Conservation (phyloP, 768 basidiomycete genomes). For the Plicaturopsis crispa region DNA sequence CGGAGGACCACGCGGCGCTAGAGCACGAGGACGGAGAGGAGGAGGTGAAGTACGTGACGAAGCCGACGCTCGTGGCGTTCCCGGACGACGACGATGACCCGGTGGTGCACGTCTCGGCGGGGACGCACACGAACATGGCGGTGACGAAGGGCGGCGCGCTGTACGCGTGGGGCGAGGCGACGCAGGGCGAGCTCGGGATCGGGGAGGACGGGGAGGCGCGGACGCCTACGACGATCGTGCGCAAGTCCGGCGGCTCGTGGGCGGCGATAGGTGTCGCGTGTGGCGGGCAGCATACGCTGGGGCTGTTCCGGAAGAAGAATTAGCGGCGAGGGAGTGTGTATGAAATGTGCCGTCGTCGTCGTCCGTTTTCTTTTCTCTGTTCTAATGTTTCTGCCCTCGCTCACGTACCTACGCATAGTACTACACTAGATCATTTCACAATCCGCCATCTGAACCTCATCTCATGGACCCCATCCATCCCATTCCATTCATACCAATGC, state of each 20-base stretch:
- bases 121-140: conserved; percentile 66
- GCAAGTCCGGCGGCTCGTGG: conserved; percentile 67
- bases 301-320: conserved; percentile 58
- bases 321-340: too few relatives aligned
- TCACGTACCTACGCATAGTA: too few relatives aligned
- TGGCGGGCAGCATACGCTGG: conserved; percentile 75
- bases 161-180: conserved; percentile 75
- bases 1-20: conserved; percentile 62
- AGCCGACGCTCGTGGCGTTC: conserved; percentile 63
- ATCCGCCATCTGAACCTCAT: too few relatives aligned
- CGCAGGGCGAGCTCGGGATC: conserved; percentile 63
- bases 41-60: conserved; percentile 54
- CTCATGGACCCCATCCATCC: too few relatives aligned
- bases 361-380: too few relatives aligned
- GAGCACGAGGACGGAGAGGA: conserved; percentile 43
- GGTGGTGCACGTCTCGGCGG: conserved; percentile 58
- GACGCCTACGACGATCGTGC: conserved; percentile 62
- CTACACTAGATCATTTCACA: too few relatives aligned
- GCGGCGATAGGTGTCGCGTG: conserved; percentile 58
- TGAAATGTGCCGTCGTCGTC: too few relatives aligned
- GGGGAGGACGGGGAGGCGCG: conserved; percentile 46
- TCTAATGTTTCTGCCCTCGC: too few relatives aligned
- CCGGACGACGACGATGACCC: conserved; percentile 58
- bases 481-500: too few relatives aligned
- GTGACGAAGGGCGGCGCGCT: conserved; percentile 60